Base-by-base conservation (phyloP, 2,329 filamentous ascomycete genomes). In the Xylariaceae sp. region DNA sequence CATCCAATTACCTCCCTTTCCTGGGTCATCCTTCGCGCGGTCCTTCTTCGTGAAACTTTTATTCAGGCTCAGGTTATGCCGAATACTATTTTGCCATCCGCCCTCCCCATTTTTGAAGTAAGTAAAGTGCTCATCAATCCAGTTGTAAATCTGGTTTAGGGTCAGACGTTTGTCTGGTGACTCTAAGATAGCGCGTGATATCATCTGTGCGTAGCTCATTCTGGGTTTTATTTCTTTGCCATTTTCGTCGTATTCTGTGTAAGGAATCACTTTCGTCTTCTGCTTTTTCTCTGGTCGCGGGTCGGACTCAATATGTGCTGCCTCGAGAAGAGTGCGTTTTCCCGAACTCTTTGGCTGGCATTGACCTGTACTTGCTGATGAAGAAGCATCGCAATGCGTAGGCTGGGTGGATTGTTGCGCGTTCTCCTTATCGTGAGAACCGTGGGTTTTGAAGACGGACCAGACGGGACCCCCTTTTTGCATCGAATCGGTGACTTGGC, bases 21-120 rank as follows among this genome's bases (percentile, higher is more conserved):
- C 94, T 3, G 92, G 91, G 63, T 97, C 94, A 65, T 96, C 91
- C 75, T 97, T 97, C 49, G 91, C 90, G 51, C 94, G 82, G 69
- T 96, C 91, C 64, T 95, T 87, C 73, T 97, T 97, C 66, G 91
- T 85, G 65, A 97, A 97, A 42, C 89, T 89, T 72, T 97, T 97
- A 77, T 96, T 95, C 40, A 99, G 77, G 65, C 91, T 96, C 32
- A 99, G 82, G 61, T 99, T 99, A 71, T 99, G 94, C 32, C 94
- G 87, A 67, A 99, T 99, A 73, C 94, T 97, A 70, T 99, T 99
- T 71, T 97, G 92, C 94, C 94, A 99, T 55, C 94, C 92, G 11
- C 88, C 84, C 62, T 96, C 90, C 48, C 85, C 81, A 39, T 83
- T 81, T 59, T 82, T 85, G 74, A 97, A 99, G 71, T 92, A 96